Evolutionary conservation across 257 asterid species (phyloP).

Genomic region (Avicennia marina): DNA sequence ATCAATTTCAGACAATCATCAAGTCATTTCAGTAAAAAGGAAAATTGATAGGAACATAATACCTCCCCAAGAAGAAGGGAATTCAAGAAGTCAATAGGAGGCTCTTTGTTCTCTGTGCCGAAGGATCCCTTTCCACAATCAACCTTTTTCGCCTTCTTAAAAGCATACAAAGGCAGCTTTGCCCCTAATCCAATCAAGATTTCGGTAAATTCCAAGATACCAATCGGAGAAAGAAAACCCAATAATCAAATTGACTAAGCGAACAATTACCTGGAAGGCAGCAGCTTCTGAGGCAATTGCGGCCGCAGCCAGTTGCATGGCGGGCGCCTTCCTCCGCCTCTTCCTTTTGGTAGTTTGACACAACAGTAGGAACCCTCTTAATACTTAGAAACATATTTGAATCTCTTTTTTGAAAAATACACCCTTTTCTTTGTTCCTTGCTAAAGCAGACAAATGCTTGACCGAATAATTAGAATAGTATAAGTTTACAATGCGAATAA

Average conservation of each 20-base stretch:
- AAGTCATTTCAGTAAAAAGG: neutral
- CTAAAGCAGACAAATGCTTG: neutral
- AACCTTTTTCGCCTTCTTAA: constrained; percentile 34
- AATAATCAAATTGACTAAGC: neutral
- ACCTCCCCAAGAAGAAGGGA: constrained; percentile 78
- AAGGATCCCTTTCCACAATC: constrained; percentile 27
- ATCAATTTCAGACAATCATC: constrained; percentile 17
- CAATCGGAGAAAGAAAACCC: too few species aligned
- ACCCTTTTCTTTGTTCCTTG: neutral
- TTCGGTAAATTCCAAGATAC: constrained; percentile 8
- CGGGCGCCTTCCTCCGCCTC: constrained; percentile 54
- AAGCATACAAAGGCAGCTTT: constrained; percentile 74
- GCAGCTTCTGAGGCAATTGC: constrained; percentile 73
- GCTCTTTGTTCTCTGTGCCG: constrained; percentile 33
- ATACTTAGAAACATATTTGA: constrained; percentile 54
- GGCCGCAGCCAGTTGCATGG: constrained; percentile 57
- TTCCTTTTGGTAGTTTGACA: constrained; percentile 80
- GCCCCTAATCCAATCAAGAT: constrained; percentile 40
- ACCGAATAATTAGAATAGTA: neutral
- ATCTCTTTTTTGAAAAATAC: neutral
- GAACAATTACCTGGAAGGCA: constrained; percentile 63
- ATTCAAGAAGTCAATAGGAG: constrained; percentile 57
- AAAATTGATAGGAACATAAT: too few species aligned
- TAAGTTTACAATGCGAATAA: neutral
- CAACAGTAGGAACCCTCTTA: constrained; percentile 83